A percentile compares a stretch with the other conserved stretches of the same genome.
phyloP scores from a whole-genome alignment of 257 asterid genomes.

The Rhazya stricta region DNA sequence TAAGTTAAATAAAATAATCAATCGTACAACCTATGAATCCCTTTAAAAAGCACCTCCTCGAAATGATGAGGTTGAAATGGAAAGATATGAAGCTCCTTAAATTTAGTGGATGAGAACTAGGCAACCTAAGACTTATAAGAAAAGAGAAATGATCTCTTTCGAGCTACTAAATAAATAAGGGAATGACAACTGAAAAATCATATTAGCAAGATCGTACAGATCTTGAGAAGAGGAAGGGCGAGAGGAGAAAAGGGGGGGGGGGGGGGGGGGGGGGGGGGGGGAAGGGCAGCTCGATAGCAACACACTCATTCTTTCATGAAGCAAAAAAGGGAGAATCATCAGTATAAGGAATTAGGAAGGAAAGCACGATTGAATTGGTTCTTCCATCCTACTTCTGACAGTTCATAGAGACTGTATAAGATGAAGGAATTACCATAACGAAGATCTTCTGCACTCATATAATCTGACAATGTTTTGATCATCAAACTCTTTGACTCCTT shows the following conservation, averaged over 20 bases:
- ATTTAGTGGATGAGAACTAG: not conserved
- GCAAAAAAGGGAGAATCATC: too few relatives aligned
- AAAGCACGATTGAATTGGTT: not conserved
- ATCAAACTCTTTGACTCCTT: slow-evolving; percentile 54
- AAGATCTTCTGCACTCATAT: slow-evolving; percentile 44
- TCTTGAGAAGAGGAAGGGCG: too few relatives aligned
- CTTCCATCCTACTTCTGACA: not conserved
- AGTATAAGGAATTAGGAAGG: too few relatives aligned
- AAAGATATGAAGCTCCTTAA: not conserved
- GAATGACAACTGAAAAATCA: not conserved
- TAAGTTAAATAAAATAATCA: not conserved
- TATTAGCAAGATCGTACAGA: not conserved
- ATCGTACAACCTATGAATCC: not conserved
- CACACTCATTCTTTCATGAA: too few relatives aligned
- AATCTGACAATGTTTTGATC: slow-evolving; percentile 33
- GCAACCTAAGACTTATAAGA: not conserved
- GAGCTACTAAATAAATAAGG: not conserved
- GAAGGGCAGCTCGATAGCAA: too few relatives aligned
- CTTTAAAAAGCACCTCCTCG: not conserved
- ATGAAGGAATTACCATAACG: slow-evolving; percentile 48
- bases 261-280: too few relatives aligned
- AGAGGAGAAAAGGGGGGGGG: too few relatives aligned
- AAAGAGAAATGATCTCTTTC: not conserved
- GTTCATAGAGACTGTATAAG: not conserved
- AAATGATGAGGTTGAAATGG: not conserved